These are phyloP conservation scores for Pistacia integerrima DNA, from an alignment of 345 rosid genomes.

Conservation along the genomic window DNA sequence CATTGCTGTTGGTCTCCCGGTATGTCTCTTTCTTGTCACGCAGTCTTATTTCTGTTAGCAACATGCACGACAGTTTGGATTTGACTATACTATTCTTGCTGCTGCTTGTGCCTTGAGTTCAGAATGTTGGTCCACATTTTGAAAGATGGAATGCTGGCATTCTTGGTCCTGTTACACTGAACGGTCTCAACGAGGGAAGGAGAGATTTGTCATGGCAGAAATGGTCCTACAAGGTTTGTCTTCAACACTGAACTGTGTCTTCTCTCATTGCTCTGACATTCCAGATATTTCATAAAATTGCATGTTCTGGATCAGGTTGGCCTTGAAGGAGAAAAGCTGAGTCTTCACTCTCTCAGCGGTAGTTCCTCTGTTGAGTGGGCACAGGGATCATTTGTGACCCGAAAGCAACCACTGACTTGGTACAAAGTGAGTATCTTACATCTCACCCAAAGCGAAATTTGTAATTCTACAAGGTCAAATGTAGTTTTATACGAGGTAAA, in stretches of 20 bases:
- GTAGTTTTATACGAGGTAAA: not conserved
- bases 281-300: slow-evolving; percentile 3
- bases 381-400: slow-evolving; percentile 70
- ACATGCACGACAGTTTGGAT: slow-evolving; percentile 3
- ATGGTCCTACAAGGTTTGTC: slow-evolving; percentile 90
- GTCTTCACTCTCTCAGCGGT: slow-evolving; percentile 88
- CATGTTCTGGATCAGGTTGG: slow-evolving; percentile 61
- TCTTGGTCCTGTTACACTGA: slow-evolving; percentile 85
- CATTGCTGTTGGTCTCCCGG: slow-evolving; percentile 98
- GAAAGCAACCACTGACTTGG: slow-evolving; percentile 91
- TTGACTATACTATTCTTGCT: slow-evolving; percentile 15
- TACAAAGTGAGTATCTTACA: slow-evolving; percentile 60
- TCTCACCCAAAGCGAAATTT: slow-evolving; percentile 1
- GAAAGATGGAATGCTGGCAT: slow-evolving; percentile 98
- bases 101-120: slow-evolving; percentile 26
- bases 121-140: slow-evolving; percentile 98
- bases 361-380: slow-evolving; percentile 93
- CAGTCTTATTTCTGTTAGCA: not conserved
- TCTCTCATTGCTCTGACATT: not conserved
- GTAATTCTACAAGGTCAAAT: not conserved
- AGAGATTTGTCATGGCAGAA: slow-evolving; percentile 96
- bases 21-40: slow-evolving; percentile 29
- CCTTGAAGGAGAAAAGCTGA: slow-evolving; percentile 86
- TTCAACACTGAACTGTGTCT: not conserved
- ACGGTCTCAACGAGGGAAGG: slow-evolving; percentile 76